Evolutionary conservation across 2,329 filamentous ascomycete genomes (phyloP), one percentile per base, ranked within the genome.

Genomic region (Dactylonectria macrodidyma): DNA sequence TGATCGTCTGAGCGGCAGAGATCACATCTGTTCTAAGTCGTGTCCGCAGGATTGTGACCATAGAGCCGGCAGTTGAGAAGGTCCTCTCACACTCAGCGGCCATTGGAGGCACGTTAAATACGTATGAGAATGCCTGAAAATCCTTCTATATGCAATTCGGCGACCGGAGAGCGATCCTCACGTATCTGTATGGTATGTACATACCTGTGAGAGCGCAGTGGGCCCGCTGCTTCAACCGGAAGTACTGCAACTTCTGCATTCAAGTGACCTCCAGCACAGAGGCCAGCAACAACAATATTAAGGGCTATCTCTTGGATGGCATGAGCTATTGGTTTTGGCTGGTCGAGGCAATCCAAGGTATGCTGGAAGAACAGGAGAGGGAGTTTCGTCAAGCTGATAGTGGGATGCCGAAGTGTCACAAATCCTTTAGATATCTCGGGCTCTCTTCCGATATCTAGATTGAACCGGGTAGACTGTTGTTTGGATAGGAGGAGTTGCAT

Each of bases 171-270:
- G 54, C 62, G 24, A 65, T 65, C 38, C 56, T 65, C 8, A 16
- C 26, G 19, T 65, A 65, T 52, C 55, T 65, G 38, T 44, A 66
- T 60, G 52, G 56, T 41, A 66, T 46, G 38, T 66, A 66, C 46
- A 47, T 66, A 44, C 64, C 64, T 57, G 24, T 62, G 33, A 57
- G 58, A 41, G 58, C 64, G 6, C 64, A 62, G 48, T 66, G 51
- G 64, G 64, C 58, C 50, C 64, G 56, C 34, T 66, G 58, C 47
- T 66, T 66, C 36, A 66, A 62, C 50, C 59, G 55, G 22, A 57
- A 61, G 41, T 66, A 62, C 50, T 58, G 64, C 64, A 66, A 66
- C 57, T 66, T 66, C 36, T 58, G 64, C 41, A 66, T 66, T 41
- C 48, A 55, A 14, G 62, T 65, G 12, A 65, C 62, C 47, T 65